These are phyloP conservation scores for Climacium dendroides DNA, from an alignment of 225 moss, liverwort and hornwort species.

Conservation along the genomic window DNA sequence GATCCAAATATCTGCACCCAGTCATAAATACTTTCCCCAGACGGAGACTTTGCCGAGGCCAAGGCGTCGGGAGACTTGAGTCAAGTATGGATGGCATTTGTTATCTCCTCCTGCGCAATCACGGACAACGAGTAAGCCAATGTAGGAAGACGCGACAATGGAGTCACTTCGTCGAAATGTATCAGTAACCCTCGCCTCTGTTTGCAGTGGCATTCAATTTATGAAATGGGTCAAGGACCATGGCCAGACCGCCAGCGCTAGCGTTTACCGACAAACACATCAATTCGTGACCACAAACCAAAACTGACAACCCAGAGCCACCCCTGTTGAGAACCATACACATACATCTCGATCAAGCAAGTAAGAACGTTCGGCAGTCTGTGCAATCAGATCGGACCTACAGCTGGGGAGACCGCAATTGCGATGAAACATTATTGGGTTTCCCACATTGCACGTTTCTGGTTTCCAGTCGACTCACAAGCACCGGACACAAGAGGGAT, in stretches of 20 bases:
- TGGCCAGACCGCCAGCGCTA: not conserved
- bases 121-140: not conserved
- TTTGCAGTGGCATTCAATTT: not conserved
- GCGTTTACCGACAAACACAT: not conserved
- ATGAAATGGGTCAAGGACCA: not conserved
- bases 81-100: not conserved
- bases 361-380: not conserved
- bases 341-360: not conserved
- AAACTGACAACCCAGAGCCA: not conserved
- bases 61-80: not conserved
- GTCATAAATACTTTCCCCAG: not conserved
- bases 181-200: not conserved
- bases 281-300: not conserved
- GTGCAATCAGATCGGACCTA: not conserved
- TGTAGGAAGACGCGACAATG: not conserved
- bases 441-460: no score
- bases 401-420: not conserved
- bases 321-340: not conserved
- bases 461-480: no score
- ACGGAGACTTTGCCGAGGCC: not conserved
- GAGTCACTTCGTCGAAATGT: not conserved
- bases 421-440: no score
- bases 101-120: not conserved
- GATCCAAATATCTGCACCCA: not conserved
- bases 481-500: no score